Conservation (phyloP, 371 early-diverging fungal genomes). For the Catenaria anguillulae region DNA sequence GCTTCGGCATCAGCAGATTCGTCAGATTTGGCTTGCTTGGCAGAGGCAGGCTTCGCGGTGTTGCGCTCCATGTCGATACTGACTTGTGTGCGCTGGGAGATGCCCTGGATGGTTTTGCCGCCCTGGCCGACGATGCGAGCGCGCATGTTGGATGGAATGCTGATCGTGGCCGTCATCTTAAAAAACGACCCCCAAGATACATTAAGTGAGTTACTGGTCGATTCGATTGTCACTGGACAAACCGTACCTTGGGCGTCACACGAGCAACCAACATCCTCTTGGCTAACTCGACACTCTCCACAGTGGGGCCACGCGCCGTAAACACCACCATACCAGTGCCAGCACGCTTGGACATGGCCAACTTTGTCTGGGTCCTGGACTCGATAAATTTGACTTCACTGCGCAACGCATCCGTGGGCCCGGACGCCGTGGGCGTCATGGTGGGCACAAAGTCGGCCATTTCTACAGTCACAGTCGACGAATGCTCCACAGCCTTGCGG, state of each 20-base stretch:
- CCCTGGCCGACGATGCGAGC: constrained; percentile 71
- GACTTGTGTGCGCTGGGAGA: constrained; percentile 62
- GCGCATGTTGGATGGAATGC: constrained; percentile 59
- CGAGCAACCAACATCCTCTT: not conserved
- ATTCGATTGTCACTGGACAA: too few species aligned
- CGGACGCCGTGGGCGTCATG: not conserved
- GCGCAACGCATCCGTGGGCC: not conserved
- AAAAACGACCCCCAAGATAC: too few species aligned
- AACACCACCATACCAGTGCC: not conserved
- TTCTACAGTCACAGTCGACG: not conserved
- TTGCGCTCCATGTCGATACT: constrained; percentile 47
- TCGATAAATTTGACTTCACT: not conserved
- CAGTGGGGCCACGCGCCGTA: not conserved
- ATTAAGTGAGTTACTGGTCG: too few species aligned
- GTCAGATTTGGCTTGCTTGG: not conserved
- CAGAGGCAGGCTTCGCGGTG: constrained; percentile 9
- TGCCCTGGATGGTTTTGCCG: constrained; percentile 57
- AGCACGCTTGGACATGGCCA: not conserved
- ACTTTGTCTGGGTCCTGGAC: not conserved
- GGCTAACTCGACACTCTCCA: not conserved
- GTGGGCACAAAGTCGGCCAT: not conserved
- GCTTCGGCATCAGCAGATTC: constrained; percentile 26
- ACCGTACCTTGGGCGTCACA: not conserved
- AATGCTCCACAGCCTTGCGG: not conserved
- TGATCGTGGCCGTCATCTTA: constrained; percentile 10